These are phyloP conservation scores for Micractinium conductrix DNA, from an alignment of 139 green algal genomes.

Conservation along the genomic window DNA sequence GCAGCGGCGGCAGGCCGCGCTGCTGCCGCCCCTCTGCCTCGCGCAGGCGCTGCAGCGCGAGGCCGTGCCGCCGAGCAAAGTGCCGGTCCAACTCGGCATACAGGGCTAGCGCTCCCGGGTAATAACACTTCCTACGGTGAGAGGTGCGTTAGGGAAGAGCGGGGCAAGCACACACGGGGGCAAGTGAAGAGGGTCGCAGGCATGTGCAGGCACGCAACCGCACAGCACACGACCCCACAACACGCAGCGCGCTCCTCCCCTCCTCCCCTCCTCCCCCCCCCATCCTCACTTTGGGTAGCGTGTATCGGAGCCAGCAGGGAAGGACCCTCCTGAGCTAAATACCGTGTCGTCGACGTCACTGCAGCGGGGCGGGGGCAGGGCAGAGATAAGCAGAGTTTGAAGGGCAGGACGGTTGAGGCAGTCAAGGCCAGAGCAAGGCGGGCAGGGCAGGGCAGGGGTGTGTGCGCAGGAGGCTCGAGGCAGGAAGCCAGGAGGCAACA, in stretches of 20 bases:
- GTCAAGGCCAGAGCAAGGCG: no score
- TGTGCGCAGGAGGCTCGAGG: no score
- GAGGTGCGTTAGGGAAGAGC: neutral
- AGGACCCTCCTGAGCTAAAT: slow-evolving; percentile 60
- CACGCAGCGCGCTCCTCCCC: neutral
- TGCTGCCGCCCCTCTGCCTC: neutral
- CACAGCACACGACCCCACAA: neutral
- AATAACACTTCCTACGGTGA: slow-evolving; percentile 50
- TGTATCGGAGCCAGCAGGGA: slow-evolving; percentile 50
- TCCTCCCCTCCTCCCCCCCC: neutral
- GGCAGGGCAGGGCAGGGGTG: no score
- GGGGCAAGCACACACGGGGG: neutral
- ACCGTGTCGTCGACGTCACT: slow-evolving; percentile 73
- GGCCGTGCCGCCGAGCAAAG: slow-evolving; percentile 29
- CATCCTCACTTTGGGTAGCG: slow-evolving; percentile 43
- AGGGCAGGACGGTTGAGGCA: no score
- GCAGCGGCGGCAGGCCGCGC: neutral
- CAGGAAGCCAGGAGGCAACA: no score
- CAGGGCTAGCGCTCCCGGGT: slow-evolving; percentile 60
- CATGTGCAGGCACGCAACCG: neutral
- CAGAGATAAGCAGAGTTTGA: no score
- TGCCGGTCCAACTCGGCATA: slow-evolving; percentile 59
- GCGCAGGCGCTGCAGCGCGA: neutral
- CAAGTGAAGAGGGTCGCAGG: neutral
- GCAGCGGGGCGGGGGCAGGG: no score